Evolutionary conservation across 371 early-diverging fungal species (phyloP), one percentile per base, ranked within the genome.

Genomic region (Rhizopus stolonifer): DNA sequence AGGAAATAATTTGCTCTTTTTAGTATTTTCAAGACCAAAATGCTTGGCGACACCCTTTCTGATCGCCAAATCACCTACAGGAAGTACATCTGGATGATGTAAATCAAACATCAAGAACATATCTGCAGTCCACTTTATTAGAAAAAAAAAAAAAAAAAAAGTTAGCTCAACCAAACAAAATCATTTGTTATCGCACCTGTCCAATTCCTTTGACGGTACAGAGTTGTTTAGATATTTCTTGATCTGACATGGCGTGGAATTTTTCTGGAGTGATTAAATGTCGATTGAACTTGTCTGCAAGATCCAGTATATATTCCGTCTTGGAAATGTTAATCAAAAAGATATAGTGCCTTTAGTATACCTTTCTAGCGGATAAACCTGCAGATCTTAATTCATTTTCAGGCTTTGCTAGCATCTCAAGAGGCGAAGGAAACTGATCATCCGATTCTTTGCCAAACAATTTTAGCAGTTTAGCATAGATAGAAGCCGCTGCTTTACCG

Each of bases 121-220:
- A 47, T 83, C 75, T 11, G 79, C 80, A 0, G 80, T 80, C 83
- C 83, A 82, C 76, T 72, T 51, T 6, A n/a, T n/a, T n/a, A n/a
- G 11, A 3, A 22, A 32, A 32, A 46, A 24, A 10, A n/a, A 22
- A 44, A 19, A n/a, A 26, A 18, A 14, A 17, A 14, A 7, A 24
- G 17, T 19, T 21, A 3, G 26, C 26, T 21, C 14, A 22, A 15
- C 3, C 40, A 24, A 14, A 15, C 3, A 25, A 15, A 6, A 36
- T 3, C 24, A 8, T 25, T 49, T 36, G 11, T 36, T 36, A 11
- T 4, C 24, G 36, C 69, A 78, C 79, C 72, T 70, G 81, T 2
- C 84, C 84, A 29, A 83, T 79, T 4, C 84, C 84, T 38, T 71
- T 70, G 24, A 83, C 69, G 18, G 71, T 53, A 31, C 66, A 67